phyloP scores from a whole-genome alignment of 2,329 filamentous ascomycete genomes.

The Aspergillus fijiensis region DNA sequence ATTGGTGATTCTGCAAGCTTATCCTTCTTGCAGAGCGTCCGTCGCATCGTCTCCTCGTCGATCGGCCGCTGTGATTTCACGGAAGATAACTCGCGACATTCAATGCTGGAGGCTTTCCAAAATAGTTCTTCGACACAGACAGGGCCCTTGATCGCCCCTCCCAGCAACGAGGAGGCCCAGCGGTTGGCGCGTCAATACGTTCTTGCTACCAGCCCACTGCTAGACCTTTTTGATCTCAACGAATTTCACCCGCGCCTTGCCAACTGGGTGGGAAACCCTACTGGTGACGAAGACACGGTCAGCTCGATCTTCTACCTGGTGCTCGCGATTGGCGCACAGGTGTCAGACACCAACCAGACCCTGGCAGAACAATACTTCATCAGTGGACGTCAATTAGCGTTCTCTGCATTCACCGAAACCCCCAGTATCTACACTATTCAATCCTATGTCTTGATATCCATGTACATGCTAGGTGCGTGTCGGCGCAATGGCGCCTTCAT shows the following conservation, averaged over 20 bases:
- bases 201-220: slow-evolving; percentile 49
- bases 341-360: slow-evolving; percentile 39
- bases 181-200: slow-evolving; percentile 45
- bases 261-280: slow-evolving; percentile 39
- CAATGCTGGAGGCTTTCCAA: slow-evolving; percentile 44
- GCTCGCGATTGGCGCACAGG: slow-evolving; percentile 51
- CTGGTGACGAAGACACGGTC: slow-evolving; percentile 42
- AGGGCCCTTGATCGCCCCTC: slow-evolving; percentile 29
- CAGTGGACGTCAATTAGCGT: slow-evolving; percentile 46
- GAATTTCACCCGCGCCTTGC: slow-evolving; percentile 43
- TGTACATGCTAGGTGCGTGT: slow-evolving; percentile 54
- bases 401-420: slow-evolving; percentile 49
- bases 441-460: slow-evolving; percentile 52
- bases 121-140: slow-evolving; percentile 29
- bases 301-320: slow-evolving; percentile 53
- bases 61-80: slow-evolving; percentile 46
- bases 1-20: slow-evolving; percentile 55
- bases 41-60: slow-evolving; percentile 49
- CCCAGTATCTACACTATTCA: slow-evolving; percentile 54
- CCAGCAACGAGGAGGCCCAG: slow-evolving; percentile 43
- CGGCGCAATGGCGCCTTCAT: slow-evolving; percentile 55
- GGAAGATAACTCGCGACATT: slow-evolving; percentile 42
- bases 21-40: slow-evolving; percentile 54
- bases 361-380: slow-evolving; percentile 50
- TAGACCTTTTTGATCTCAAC: slow-evolving; percentile 51